These are phyloP conservation scores for Oryza officinalis DNA, from an alignment of 176 grass and related monocot species.

Conservation along the genomic window DNA sequence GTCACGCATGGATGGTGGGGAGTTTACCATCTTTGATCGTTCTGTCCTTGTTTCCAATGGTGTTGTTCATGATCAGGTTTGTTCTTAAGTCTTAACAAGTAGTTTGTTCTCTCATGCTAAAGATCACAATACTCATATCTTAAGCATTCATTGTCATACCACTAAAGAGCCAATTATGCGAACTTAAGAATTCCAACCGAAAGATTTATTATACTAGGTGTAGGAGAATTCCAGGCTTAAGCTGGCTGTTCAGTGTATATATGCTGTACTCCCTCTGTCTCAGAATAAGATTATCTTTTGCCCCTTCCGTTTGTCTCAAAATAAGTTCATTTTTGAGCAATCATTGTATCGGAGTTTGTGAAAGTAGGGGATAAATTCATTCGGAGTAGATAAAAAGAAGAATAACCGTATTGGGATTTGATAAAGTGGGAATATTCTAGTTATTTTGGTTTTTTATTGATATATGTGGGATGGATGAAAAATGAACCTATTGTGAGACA, in stretches of 20 bases:
- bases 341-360: too few relatives aligned
- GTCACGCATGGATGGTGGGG: slow-evolving; percentile 82
- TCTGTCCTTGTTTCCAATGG: slow-evolving; percentile 94
- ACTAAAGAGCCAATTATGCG: background rate
- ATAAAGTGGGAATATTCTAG: too few relatives aligned
- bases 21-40: slow-evolving; percentile 93
- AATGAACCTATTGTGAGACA: too few relatives aligned
- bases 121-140: slow-evolving; percentile 12
- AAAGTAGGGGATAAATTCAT: too few relatives aligned
- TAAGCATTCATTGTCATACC: background rate
- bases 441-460: too few relatives aligned
- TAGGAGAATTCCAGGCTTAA: background rate
- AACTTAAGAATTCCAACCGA: background rate
- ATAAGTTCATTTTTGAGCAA: too few relatives aligned
- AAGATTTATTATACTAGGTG: background rate
- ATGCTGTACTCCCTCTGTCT: too few relatives aligned
- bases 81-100: slow-evolving; percentile 20
- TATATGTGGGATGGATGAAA: too few relatives aligned
- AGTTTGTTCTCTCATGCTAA: background rate
- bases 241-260: slow-evolving; percentile 2
- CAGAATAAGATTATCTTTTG: too few relatives aligned
- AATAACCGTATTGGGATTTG: too few relatives aligned
- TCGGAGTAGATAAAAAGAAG: too few relatives aligned
- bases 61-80: slow-evolving; percentile 70
- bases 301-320: too few relatives aligned